Base-by-base conservation (phyloP, 345 rosid genomes). In the Lagerstroemia speciosa region DNA sequence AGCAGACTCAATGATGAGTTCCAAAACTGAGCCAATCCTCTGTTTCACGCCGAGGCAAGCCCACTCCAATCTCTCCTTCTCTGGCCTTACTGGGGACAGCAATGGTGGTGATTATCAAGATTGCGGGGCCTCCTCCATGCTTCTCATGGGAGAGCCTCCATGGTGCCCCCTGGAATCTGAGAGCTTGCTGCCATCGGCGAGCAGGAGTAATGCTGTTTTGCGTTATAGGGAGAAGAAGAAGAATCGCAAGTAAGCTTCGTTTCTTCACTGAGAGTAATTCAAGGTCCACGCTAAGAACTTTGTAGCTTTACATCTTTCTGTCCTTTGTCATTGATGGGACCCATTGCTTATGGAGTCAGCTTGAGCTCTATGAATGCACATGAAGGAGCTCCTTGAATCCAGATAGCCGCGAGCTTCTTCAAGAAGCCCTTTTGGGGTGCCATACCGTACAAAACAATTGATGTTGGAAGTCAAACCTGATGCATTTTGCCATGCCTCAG, bases 161-260 rank as follows among this genome's bases (percentile, higher is more conserved):
- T 91, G 95, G 97, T 82, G 83, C 78, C 83, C 89, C 58, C 88
- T 84, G 17, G 72, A 91, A 69, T 76, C 86, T 29, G 96, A 89
- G 70, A 77, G 71, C 71, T 83, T 85, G 57, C 78, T 75, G 37
- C 75, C 87, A 41, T 84, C 89, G 41, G 90, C 86, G 50, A 86
- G 75, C 64, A 82, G 96, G 57, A 89, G 78, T 72, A 65, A 88
- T 40, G 98, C 99, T 29, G 97, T 92, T 66, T 69, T 89, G 92
- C 97, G 98, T 34, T 95, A 95, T 84, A 95, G 83, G 80, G 98
- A 92, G 72, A 95, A 95, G 83, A 92, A 86, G 89, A 95, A 90
- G 83, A 83, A 85, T 38, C 96, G 98, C 80, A 87, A 81, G 99
- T 95, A 83, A 86, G 99, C 48, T 37, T 64, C 30, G 10, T 65